Percentiles rank a stretch among this genome's conserved stretches.
phyloP scores from a whole-genome alignment of 73 alveolate genomes.

The Durusdinium trenchii region DNA sequence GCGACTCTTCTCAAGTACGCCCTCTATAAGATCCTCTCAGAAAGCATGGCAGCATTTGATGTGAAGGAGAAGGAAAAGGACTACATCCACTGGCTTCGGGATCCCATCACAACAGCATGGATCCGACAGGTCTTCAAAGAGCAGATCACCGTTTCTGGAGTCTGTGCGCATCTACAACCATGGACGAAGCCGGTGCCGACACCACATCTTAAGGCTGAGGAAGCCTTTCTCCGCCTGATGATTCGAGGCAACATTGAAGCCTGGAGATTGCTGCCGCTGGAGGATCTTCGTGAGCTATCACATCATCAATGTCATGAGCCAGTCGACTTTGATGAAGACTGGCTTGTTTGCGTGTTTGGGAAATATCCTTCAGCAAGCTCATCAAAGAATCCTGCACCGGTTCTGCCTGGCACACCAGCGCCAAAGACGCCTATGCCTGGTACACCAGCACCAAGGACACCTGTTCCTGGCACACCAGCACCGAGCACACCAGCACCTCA shows the following conservation, averaged over 20 bases:
- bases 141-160: neutral
- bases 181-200: neutral
- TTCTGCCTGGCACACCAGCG: neutral
- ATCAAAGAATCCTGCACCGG: no score
- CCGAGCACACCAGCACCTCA: neutral
- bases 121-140: neutral
- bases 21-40: neutral
- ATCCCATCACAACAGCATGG: neutral
- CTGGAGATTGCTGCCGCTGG: neutral
- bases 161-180: neutral
- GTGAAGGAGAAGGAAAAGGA: neutral
- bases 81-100: neutral
- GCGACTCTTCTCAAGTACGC: neutral
- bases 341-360: slow-evolving; percentile 1
- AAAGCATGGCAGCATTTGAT: neutral
- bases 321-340: neutral
- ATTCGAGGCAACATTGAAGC: neutral
- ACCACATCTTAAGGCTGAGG: neutral
- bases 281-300: neutral
- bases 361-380: no score
- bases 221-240: neutral
- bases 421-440: neutral
- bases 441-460: no score
- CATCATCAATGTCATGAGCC: neutral
- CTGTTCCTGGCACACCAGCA: neutral